Conservation (phyloP, 1,284 basidiomycete genomes). For the Ustilago esculenta region DNA sequence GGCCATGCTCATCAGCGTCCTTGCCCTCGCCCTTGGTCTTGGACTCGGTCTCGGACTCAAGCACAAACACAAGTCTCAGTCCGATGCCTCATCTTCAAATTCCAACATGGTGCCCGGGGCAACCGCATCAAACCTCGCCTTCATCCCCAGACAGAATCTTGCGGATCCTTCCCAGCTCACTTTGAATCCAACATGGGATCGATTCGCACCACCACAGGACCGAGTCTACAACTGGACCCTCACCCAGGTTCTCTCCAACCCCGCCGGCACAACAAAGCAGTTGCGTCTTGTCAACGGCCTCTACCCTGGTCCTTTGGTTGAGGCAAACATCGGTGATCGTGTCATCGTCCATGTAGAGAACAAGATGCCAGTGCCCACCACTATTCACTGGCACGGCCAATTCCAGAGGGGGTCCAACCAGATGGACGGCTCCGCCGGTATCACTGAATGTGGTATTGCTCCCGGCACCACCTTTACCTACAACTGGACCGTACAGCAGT, state of each 20-base stretch:
- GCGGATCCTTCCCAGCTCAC: conserved; percentile 41
- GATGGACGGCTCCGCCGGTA: conserved; percentile 56
- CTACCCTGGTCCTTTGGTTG: conserved; percentile 52
- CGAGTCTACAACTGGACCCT: conserved; percentile 53
- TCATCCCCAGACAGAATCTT: conserved; percentile 43
- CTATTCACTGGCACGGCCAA: conserved; percentile 64
- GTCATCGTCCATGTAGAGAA: conserved; percentile 57
- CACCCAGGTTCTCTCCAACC: conserved; percentile 41
- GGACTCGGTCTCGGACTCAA: conserved; percentile 69
- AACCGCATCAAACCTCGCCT: conserved; percentile 38
- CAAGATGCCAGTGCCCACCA: conserved; percentile 33
- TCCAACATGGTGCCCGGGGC: conserved; percentile 15
- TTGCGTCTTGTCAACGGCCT: conserved; percentile 56
- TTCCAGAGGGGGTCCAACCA: conserved; percentile 54
- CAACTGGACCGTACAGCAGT: conserved; percentile 59
- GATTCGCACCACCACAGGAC: conserved; percentile 36
- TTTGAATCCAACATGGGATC: conserved; percentile 46
- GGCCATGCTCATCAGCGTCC: conserved; percentile 45
- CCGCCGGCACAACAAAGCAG: conserved; percentile 50
- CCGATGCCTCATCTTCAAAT: conserved; percentile 14
- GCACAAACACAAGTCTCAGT: conserved; percentile 43
- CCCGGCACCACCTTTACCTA: conserved; percentile 49
- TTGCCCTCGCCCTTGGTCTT: conserved; percentile 68
- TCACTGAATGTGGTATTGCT: conserved; percentile 65
- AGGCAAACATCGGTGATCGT: conserved; percentile 58